Evolutionary conservation across 495 filamentous ascomycete genomes (phyloP).

Genomic region (Xylaria castorea): DNA sequence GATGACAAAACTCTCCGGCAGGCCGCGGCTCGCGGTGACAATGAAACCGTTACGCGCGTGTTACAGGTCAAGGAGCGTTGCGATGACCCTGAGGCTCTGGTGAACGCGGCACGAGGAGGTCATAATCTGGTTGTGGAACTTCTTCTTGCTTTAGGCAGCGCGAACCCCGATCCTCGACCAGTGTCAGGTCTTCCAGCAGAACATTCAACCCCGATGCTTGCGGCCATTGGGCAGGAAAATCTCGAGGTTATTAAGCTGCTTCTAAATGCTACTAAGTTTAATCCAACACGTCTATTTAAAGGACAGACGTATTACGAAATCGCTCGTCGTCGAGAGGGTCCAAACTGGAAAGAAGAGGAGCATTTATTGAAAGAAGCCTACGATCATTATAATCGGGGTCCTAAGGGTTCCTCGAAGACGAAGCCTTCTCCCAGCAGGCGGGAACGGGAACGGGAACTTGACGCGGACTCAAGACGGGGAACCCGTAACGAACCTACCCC

Average conservation of each 20-base stretch:
- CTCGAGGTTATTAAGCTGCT: slow-evolving; percentile 80
- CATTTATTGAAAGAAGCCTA: slow-evolving; percentile 81
- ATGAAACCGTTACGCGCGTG: slow-evolving; percentile 77
- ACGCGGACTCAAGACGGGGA: slow-evolving; percentile 57
- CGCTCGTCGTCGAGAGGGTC: slow-evolving; percentile 78
- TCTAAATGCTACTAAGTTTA: slow-evolving; percentile 76
- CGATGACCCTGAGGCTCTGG: slow-evolving; percentile 81
- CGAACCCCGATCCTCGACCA: slow-evolving; percentile 80
- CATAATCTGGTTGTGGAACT: slow-evolving; percentile 87
- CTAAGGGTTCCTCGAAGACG: slow-evolving; percentile 51
- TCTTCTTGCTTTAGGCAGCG: slow-evolving; percentile 79
- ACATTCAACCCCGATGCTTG: slow-evolving; percentile 88
- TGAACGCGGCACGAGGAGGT: slow-evolving; percentile 90
- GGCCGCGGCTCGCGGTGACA: slow-evolving; percentile 83
- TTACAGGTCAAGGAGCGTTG: slow-evolving; percentile 73
- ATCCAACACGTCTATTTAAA: slow-evolving; percentile 73
- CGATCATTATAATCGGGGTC: slow-evolving; percentile 63
- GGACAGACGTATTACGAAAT: slow-evolving; percentile 85
- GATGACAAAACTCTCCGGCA: slow-evolving; percentile 75
- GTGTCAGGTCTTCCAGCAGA: slow-evolving; percentile 55
- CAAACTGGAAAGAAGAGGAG: slow-evolving; percentile 88
- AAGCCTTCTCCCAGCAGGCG: slow-evolving; percentile 60
- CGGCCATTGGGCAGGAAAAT: slow-evolving; percentile 91
- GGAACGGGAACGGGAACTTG: slow-evolving; percentile 57
- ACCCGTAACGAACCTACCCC: slow-evolving; percentile 56